Evolutionary conservation across 768 basidiomycete genomes (phyloP).

Genomic region (Ramaria sp.): DNA sequence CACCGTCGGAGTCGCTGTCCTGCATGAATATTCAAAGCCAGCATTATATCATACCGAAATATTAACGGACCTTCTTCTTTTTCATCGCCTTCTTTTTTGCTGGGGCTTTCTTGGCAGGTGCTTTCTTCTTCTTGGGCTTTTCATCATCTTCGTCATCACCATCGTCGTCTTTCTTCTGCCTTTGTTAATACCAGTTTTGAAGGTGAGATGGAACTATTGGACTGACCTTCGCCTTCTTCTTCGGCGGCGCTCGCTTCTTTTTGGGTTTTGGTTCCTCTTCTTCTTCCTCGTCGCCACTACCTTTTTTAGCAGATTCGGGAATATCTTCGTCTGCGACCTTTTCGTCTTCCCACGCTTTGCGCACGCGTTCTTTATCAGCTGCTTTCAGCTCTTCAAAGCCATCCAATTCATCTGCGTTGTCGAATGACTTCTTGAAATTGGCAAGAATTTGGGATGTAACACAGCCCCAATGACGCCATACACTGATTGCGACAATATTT

Average conservation of each 20-base stretch:
- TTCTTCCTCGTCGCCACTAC: slow-evolving; percentile 30
- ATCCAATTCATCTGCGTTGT: slow-evolving; percentile 60
- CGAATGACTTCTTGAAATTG: slow-evolving; percentile 59
- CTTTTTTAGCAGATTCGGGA: slow-evolving; percentile 59
- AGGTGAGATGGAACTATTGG: background rate
- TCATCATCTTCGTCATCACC: slow-evolving; percentile 16
- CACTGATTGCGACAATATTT: slow-evolving; percentile 28
- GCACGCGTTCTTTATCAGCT: slow-evolving; percentile 63
- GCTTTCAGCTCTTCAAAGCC: slow-evolving; percentile 66
- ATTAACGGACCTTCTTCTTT: slow-evolving; percentile 23
- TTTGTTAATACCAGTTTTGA: background rate
- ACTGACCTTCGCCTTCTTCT: slow-evolving; percentile 32
- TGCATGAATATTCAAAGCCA: slow-evolving; percentile 10
- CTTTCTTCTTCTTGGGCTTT: slow-evolving; percentile 14
- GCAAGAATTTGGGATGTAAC: slow-evolving; percentile 54
- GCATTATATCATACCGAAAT: no score
- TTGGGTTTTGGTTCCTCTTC: slow-evolving; percentile 42
- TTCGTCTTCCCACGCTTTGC: slow-evolving; percentile 65
- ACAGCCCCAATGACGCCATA: slow-evolving; percentile 92
- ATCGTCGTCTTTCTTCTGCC: slow-evolving; percentile 13
- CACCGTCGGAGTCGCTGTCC: slow-evolving; percentile 30
- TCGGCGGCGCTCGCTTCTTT: slow-evolving; percentile 30
- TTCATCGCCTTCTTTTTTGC: slow-evolving; percentile 34
- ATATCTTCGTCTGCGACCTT: slow-evolving; percentile 79
- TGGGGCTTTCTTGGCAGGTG: slow-evolving; percentile 14